Evolutionary conservation across 352 stramenopile genomes (phyloP).

Genomic region (Chloridella minuta): DNA sequence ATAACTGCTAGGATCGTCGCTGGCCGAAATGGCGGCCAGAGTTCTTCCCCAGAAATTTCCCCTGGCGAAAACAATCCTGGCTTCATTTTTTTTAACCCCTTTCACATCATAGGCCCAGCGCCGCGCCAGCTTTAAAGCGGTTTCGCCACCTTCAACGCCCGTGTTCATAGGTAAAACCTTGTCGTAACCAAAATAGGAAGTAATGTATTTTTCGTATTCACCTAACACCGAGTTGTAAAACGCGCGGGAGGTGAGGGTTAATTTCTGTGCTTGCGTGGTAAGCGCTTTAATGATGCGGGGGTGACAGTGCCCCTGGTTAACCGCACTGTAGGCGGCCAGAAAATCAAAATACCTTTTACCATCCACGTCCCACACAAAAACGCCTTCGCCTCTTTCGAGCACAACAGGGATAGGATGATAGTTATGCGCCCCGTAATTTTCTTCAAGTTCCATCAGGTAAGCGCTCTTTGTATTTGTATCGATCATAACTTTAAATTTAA

Average conservation of each 20-base stretch:
- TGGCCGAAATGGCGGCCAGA: conserved; percentile 69
- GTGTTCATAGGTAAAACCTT: conserved; percentile 96
- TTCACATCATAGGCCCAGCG: conserved; percentile 89
- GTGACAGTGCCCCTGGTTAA: conserved; percentile 81
- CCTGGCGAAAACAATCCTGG: conserved; percentile 61
- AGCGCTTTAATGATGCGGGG: conserved; percentile 75
- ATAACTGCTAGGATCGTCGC: conserved; percentile 44
- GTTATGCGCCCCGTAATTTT: conserved; percentile 76
- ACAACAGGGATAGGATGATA: conserved; percentile 92
- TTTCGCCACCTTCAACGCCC: conserved; percentile 89
- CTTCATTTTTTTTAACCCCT: conserved; percentile 52
- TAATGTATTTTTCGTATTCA: conserved; percentile 84
- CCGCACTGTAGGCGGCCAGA: conserved; percentile 54
- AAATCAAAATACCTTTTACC: conserved; percentile 94
- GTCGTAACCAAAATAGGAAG: conserved; percentile 76
- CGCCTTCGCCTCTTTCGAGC: conserved; percentile 46
- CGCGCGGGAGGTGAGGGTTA: conserved; percentile 78
- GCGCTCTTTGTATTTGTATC: no score
- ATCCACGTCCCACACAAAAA: conserved; percentile 59
- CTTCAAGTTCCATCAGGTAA: conserved; percentile 32
- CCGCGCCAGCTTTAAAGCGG: conserved; percentile 71
- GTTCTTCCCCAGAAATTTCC: conserved; percentile 98
- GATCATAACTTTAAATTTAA: no score
- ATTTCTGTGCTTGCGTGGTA: conserved; percentile 53
- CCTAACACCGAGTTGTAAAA: conserved; percentile 92